Percentiles rank a stretch among this genome's conserved stretches.
phyloP scores from a whole-genome alignment of 108 stramenopile genomes.

The Conticribra weissflogii region DNA sequence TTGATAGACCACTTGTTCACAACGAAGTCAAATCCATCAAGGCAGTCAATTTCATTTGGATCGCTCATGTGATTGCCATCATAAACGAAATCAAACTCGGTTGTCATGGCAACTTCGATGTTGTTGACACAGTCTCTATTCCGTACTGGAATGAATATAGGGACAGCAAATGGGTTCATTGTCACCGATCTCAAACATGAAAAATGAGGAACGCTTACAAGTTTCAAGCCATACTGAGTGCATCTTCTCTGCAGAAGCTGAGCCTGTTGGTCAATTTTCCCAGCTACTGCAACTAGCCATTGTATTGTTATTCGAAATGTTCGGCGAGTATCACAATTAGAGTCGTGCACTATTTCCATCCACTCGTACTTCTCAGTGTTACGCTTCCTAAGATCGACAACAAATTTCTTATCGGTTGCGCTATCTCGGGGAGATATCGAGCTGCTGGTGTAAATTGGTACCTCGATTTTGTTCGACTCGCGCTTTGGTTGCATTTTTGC shows the following conservation, averaged over 20 bases:
- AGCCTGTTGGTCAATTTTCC: conserved; percentile 85
- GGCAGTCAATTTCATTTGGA: conserved; percentile 58
- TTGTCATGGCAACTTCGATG: conserved; percentile 49
- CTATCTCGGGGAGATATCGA: conserved; percentile 40
- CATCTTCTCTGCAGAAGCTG: conserved; percentile 80
- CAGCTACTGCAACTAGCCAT: conserved; percentile 87
- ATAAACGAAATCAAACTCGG: conserved; percentile 72
- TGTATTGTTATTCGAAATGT: conserved; percentile 86
- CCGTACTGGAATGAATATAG: conserved; percentile 53
- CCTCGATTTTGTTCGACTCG: conserved; percentile 40
- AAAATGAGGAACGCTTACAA: conserved; percentile 67
- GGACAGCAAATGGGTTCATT: conserved; percentile 58
- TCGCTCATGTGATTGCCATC: conserved; percentile 78
- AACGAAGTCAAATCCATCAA: conserved; percentile 69
- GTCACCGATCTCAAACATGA: conserved; percentile 51
- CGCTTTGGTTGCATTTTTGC: conserved; percentile 69
- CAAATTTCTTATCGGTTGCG: conserved; percentile 60
- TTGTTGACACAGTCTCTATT: conserved; percentile 48
- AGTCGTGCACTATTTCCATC: conserved; percentile 75
- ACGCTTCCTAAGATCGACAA: conserved; percentile 60
- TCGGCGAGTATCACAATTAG: conserved; percentile 71
- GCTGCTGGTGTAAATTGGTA: conserved; percentile 44
- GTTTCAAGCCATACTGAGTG: conserved; percentile 75
- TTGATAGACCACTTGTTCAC: conserved; percentile 49
- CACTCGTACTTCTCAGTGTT: conserved; percentile 84